phyloP scores from a whole-genome alignment of 352 stramenopile species.

The Phytophthora chlamydospora region DNA sequence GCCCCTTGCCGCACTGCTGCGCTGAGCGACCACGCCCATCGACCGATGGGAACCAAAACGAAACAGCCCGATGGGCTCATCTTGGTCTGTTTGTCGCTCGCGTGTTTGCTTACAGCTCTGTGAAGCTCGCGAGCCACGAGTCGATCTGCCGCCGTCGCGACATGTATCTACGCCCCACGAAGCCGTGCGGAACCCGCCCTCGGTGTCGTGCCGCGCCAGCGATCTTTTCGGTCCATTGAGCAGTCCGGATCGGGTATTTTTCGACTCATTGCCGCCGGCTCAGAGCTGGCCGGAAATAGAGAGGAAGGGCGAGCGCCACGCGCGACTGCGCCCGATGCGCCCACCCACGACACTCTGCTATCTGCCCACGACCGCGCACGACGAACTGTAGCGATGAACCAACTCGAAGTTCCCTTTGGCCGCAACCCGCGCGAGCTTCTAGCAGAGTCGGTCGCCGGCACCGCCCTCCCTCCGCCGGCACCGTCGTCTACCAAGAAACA shows the following conservation, averaged over 20 bases:
- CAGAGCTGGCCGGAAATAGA: slow-evolving; percentile 36
- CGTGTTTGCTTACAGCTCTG: background rate
- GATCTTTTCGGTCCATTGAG: slow-evolving; percentile 15
- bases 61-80: too few species aligned
- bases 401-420: slow-evolving; percentile 15
- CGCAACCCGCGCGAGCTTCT: background rate
- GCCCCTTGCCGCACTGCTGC: too few species aligned
- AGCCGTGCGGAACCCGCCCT: slow-evolving; percentile 16
- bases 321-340: slow-evolving; percentile 21
- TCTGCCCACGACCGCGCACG: slow-evolving; percentile 17
- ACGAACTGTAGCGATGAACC: slow-evolving; percentile 18
- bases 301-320: slow-evolving; percentile 23
- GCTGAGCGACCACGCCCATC: too few species aligned
- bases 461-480: slow-evolving; percentile 6
- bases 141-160: background rate
- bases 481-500: slow-evolving; percentile 7
- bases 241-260: slow-evolving; percentile 21
- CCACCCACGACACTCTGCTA: slow-evolving; percentile 32
- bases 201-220: slow-evolving; percentile 8
- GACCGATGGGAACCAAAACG: too few species aligned
- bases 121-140: background rate
- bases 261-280: slow-evolving; percentile 30
- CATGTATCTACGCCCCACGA: slow-evolving; percentile 8
- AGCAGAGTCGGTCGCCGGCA: slow-evolving; percentile 11
- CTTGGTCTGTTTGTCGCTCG: background rate